phyloP scores from a whole-genome alignment of 768 basidiomycete genomes.

The Hypholoma sublateritium region DNA sequence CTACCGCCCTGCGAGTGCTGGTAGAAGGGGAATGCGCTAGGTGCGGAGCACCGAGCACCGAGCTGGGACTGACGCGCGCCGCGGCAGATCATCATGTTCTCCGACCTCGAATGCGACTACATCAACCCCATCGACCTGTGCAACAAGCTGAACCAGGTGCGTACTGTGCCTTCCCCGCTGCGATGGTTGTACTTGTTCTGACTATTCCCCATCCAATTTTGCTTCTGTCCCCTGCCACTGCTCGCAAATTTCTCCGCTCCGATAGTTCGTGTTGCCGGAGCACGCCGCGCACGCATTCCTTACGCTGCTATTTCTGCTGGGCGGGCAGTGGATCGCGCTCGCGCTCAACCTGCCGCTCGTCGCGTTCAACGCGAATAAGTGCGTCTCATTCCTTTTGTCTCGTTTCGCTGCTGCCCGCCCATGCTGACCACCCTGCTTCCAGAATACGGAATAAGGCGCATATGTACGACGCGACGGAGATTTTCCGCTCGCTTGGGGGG shows the following conservation, averaged over 20 bases:
- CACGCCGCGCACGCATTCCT: constrained; percentile 94
- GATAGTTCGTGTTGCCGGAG: constrained; percentile 95
- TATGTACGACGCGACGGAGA: constrained; percentile 99
- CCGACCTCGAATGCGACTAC: constrained; percentile 98
- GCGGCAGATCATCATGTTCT: constrained; percentile 98
- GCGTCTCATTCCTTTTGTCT: constrained; percentile 29
- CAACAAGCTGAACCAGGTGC: constrained; percentile 96
- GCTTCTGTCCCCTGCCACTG: not conserved
- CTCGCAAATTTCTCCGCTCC: not conserved
- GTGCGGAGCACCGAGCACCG: no score
- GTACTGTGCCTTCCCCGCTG: constrained; percentile 16
- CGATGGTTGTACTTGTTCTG: not conserved
- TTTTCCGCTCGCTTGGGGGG: constrained; percentile 88
- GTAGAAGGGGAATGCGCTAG: not conserved
- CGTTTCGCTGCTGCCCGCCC: not conserved
- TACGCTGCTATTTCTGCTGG: constrained; percentile 85
- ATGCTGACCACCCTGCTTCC: not conserved
- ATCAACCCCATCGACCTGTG: constrained; percentile 99
- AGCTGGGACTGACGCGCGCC: not conserved
- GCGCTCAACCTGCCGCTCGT: constrained; percentile 87
- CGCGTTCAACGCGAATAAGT: constrained; percentile 94
- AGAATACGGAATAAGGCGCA: constrained; percentile 93
- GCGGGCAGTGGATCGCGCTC: constrained; percentile 95
- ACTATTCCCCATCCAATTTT: not conserved
- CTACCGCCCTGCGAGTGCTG: not conserved